Conservation (phyloP, 768 basidiomycete genomes). For the Nidula microcarpa region DNA sequence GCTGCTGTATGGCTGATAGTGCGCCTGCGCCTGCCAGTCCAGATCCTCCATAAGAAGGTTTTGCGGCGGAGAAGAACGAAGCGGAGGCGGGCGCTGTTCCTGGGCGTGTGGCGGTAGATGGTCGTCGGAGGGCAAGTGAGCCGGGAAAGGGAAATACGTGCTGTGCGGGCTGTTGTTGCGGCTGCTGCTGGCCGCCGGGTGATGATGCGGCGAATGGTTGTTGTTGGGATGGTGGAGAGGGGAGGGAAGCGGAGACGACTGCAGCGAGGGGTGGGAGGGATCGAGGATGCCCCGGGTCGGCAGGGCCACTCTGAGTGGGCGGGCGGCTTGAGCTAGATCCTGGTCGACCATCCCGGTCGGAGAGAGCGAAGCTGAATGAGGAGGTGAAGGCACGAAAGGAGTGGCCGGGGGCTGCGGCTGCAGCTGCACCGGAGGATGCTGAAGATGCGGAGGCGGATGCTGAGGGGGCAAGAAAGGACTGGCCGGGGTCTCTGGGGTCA, state of each 20-base stretch:
- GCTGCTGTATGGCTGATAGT: background rate
- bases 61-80: constrained; percentile 43
- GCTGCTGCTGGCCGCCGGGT: constrained; percentile 51
- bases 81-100: constrained; percentile 72
- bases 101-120: constrained; percentile 54
- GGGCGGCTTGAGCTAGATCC: constrained; percentile 39
- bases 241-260: constrained; percentile 72
- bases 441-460: constrained; percentile 18
- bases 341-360: constrained; percentile 16
- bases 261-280: constrained; percentile 72
- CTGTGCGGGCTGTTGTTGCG: constrained; percentile 20
- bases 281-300: constrained; percentile 28
- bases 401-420: constrained; percentile 43
- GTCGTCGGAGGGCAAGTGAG: constrained; percentile 30
- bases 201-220: too few relatives aligned
- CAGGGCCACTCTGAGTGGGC: constrained; percentile 44
- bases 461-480: constrained; percentile 70
- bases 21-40: constrained; percentile 37
- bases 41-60: constrained; percentile 43
- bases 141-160: too few relatives aligned
- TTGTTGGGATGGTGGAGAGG: constrained; percentile 20
- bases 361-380: constrained; percentile 24
- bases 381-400: constrained; percentile 65
- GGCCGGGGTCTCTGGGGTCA: constrained; percentile 72
- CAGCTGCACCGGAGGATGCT: constrained; percentile 24